Percentiles rank a stretch among this genome's conserved stretches.
Conservation (phyloP, 2,329 filamentous ascomycete species). For the Hypoxylon rubiginosum region DNA sequence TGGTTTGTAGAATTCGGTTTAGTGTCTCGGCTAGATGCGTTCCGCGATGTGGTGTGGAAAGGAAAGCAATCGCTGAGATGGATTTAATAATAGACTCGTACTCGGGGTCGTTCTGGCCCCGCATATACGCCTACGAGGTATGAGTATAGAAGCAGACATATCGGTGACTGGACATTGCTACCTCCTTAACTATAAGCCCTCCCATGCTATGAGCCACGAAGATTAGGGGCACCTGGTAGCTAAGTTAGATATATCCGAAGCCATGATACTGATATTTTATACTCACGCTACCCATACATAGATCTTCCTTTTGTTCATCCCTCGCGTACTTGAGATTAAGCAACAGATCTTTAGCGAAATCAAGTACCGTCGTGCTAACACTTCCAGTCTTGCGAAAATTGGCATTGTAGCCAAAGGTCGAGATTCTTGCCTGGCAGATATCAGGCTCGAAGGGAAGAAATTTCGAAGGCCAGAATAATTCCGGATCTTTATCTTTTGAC, state of each 20-base stretch:
- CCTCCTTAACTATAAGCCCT: slow-evolving; percentile 50
- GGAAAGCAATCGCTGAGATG: slow-evolving; percentile 49
- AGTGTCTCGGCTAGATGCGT: slow-evolving; percentile 49
- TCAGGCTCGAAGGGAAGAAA: slow-evolving; percentile 51
- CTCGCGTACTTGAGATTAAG: slow-evolving; percentile 47
- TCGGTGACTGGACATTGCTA: slow-evolving; percentile 13
- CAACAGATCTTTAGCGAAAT: slow-evolving; percentile 53
- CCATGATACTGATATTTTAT: not conserved
- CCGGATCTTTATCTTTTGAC: slow-evolving; percentile 47
- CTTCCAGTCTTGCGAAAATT: slow-evolving; percentile 39
- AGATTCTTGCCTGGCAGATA: slow-evolving; percentile 47
- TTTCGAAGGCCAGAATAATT: slow-evolving; percentile 51
- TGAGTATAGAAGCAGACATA: not conserved
- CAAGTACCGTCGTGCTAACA: slow-evolving; percentile 45
- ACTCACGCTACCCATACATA: slow-evolving; percentile 43
- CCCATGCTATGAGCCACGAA: slow-evolving; percentile 52
- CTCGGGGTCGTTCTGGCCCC: slow-evolving; percentile 44
- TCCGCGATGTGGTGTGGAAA: slow-evolving; percentile 53
- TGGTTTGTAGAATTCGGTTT: slow-evolving; percentile 48
- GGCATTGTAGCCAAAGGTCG: slow-evolving; percentile 54
- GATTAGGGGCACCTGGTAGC: slow-evolving; percentile 42
- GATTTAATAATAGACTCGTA: slow-evolving; percentile 47
- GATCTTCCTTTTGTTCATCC: slow-evolving; percentile 39
- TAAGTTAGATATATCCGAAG: not conserved
- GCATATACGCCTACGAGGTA: slow-evolving; percentile 43